Conservation (phyloP, 2,329 filamentous ascomycete species). For the Ceratocystiopsis minuta region DNA sequence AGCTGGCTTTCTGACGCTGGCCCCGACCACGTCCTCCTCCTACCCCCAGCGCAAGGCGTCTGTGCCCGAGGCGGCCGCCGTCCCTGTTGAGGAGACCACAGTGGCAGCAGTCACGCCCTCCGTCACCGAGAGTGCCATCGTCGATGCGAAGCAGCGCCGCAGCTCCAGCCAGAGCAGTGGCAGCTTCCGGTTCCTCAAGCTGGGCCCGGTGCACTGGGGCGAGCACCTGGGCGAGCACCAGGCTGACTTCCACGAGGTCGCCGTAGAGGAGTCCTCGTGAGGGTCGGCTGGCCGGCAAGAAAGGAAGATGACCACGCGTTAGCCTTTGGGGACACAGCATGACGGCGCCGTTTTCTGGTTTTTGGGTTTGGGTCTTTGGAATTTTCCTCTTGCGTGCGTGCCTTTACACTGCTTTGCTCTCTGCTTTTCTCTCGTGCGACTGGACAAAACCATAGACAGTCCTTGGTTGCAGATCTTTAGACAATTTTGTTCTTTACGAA, state of each 20-base stretch:
- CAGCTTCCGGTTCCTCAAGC: slow-evolving; percentile 37
- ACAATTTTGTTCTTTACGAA: no score
- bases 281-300: background rate
- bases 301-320: no score
- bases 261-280: slow-evolving; percentile 18
- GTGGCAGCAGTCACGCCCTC: slow-evolving; percentile 11
- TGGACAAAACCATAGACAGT: background rate
- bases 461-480: background rate
- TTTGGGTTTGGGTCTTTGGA: background rate
- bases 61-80: slow-evolving; percentile 11
- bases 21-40: slow-evolving; percentile 37
- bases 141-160: slow-evolving; percentile 23
- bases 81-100: slow-evolving; percentile 4
- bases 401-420: background rate
- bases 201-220: slow-evolving; percentile 46
- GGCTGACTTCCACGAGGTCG: slow-evolving; percentile 35
- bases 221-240: slow-evolving; percentile 39
- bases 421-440: background rate
- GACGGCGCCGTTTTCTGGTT: background rate
- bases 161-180: slow-evolving; percentile 35
- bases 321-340: background rate
- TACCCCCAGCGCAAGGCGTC: slow-evolving; percentile 26
- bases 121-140: slow-evolving; percentile 10
- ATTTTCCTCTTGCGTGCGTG: background rate
- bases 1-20: slow-evolving; percentile 35